phyloP scores from a whole-genome alignment of 2,329 filamentous ascomycete genomes.

The Boeremia exigua region DNA sequence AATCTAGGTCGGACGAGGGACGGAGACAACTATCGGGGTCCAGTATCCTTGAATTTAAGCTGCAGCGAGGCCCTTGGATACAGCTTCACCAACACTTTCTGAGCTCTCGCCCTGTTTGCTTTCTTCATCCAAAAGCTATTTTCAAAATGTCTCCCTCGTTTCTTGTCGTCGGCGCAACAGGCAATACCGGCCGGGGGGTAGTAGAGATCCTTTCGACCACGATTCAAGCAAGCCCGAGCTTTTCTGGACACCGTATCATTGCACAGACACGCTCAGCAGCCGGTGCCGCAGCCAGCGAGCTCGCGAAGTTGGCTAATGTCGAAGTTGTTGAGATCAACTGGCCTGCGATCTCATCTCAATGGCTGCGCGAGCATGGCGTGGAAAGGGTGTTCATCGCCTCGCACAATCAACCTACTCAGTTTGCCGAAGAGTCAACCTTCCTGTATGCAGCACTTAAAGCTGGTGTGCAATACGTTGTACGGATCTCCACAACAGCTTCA shows the following conservation, averaged over 20 bases:
- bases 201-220: too few species aligned
- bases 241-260: constrained; percentile 20
- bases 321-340: constrained; percentile 20
- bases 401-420: constrained; percentile 25
- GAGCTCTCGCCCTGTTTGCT: too few species aligned
- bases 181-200: constrained; percentile 19
- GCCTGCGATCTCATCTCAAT: constrained; percentile 18
- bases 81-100: too few species aligned
- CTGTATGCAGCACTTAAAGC: constrained; percentile 15
- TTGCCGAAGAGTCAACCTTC: constrained; percentile 25
- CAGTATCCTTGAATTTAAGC: too few species aligned
- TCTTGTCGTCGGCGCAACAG: constrained; percentile 23
- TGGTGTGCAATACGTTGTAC: constrained; percentile 24
- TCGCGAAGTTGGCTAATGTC: constrained; percentile 20
- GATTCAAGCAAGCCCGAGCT: constrained; percentile 16
- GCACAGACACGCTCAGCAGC: constrained; percentile 19
- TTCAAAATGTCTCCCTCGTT: constrained; percentile 16
- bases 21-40: too few species aligned
- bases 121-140: too few species aligned
- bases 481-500: constrained; percentile 21
- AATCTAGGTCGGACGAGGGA: too few species aligned
- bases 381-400: constrained; percentile 22
- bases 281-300: constrained; percentile 9
- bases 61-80: too few species aligned
- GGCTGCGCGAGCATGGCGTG: constrained; percentile 18